These are phyloP conservation scores for Setaria viridis DNA, from an alignment of 202 grass and related monocot species.

Conservation along the genomic window DNA sequence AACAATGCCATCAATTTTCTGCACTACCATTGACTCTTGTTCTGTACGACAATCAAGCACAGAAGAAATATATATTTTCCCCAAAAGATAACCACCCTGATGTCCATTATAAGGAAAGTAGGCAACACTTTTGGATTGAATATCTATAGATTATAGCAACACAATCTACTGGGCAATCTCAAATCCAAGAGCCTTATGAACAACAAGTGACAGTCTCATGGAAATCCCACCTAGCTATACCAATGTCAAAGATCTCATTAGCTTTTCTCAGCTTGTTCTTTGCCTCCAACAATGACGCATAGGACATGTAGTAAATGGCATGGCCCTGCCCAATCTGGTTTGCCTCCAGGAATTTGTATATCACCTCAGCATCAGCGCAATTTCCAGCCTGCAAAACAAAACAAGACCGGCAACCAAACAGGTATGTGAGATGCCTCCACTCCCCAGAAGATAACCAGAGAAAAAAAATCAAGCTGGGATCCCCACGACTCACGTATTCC, in stretches of 20 bases:
- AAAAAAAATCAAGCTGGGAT: not conserved
- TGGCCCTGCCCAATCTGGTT: constrained; percentile 84
- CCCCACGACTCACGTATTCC: constrained; percentile 75
- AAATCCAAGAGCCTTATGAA: constrained; percentile 6
- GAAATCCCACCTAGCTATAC: constrained; percentile 78
- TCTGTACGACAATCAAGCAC: not conserved
- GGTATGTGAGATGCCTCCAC: not conserved
- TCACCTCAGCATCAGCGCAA: constrained; percentile 78
- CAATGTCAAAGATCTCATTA: constrained; percentile 82
- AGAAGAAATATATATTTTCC: not conserved
- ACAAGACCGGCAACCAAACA: not conserved
- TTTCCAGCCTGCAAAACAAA: constrained; percentile 63
- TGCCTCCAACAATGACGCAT: constrained; percentile 64
- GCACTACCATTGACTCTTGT: not conserved
- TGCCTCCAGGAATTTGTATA: constrained; percentile 82
- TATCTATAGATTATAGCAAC: not conserved
- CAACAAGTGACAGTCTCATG: constrained; percentile 12
- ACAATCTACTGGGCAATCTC: constrained; percentile 12
- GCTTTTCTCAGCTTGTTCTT: constrained; percentile 89
- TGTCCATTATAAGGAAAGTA: not conserved
- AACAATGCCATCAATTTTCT: not conserved
- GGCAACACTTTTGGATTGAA: not conserved
- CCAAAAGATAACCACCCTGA: not conserved
- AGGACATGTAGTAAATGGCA: constrained; percentile 80
- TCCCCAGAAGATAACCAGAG: not conserved